Base-by-base conservation (phyloP, 2,329 filamentous ascomycete genomes). In the Penicillium psychrosexuale region DNA sequence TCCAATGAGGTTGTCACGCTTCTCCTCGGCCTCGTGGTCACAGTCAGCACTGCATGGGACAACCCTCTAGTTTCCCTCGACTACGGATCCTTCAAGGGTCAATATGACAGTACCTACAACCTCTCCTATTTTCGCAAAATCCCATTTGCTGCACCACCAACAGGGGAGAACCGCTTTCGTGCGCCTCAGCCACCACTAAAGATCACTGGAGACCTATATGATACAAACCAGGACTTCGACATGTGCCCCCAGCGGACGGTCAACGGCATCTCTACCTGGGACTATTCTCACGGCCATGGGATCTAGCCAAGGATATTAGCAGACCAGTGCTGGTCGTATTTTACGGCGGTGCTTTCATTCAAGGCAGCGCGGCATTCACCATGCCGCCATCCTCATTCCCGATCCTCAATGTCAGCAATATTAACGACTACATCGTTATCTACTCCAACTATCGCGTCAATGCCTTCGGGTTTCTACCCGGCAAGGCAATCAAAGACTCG, bases 331-430 rank as follows among this genome's bases (percentile, higher is more conserved):
- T 87, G 0, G 78, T 86, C 3, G 78, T 79, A 3, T 85, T 84
- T 64, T 84, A 83, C 64, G 84, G 84, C 49, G 84, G 84, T 12
- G 84, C 77, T 2, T 87, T 83, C 70, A 82, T 86, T 47, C 72
- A 82, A 64, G 84, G 84, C 8, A 76, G 75, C 30, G 84, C 81
- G 0, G 77, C 72, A 36, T 83, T 85, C 62, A 69, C 66, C 7
- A 73, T 85, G 8, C 83, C 83, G 4, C 83, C 84, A 2, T 71
- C 78, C 0, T 81, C 76, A 1, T 86, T 82, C 61, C 84, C 83
- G 0, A 75, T 84, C 4, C 72, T 87, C 3, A 84, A 85, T 59
- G 80, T 79, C 3, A 81, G 78, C 27, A 60, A 64, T 1, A 56
- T 67, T 4, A 82, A 81, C 55, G 80, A 84, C 62, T 78, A 83